Base-by-base conservation (phyloP, 2,329 filamentous ascomycete species). In the Raffaelea arxii region DNA sequence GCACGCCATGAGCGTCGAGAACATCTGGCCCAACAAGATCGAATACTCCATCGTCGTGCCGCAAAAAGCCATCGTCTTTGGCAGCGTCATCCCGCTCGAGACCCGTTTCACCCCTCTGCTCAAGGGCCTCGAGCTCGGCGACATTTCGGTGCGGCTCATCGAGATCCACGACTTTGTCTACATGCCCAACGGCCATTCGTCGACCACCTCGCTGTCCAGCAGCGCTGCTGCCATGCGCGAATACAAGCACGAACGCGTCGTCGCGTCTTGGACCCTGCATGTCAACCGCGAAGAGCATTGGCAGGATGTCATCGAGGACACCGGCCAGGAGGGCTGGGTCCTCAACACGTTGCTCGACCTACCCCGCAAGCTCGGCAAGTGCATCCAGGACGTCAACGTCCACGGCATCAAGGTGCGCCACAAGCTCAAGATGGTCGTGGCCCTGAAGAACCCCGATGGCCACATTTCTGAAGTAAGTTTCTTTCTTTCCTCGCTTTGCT, bases 21-120 rank as follows among this genome's bases (percentile, higher is more conserved):
- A 96, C 59, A 85, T 94, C 53, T 98, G 92, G 92, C 86, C 89
- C 6, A 92, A 95, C 69, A 98, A 98, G 71, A 78, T 97, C 56
- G 87, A 94, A 62, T 98, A 98, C 67, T 91, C 88, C 25, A 89
- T 98, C 52, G 80, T 87, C 48, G 86, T 94, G 11, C 91, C 92
- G 0, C 90, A 88, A 58, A 96, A 96, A 68, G 92, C 92, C 2
- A 84, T 95, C 46, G 85, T 95, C 18, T 94, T 96, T 57, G 92
- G 92, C 43, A 94, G 87, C n/a, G 75, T 76, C 21, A 81, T 97
- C 42, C 80, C 82, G 1, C 75, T 95, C 49, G 82, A 94, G 56
- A 91, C 96, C 68, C 80, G 86, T 52, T 81, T 97, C 52, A 86
- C 89, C 2, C 90, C 91, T 0, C 70, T 97, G 2, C 71, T 95